A percentile compares a stretch with the other conserved stretches of the same genome.
These are phyloP conservation scores for Besnoitia besnoiti DNA, from an alignment of 169 alveolate genomes.

Conservation along the genomic window DNA sequence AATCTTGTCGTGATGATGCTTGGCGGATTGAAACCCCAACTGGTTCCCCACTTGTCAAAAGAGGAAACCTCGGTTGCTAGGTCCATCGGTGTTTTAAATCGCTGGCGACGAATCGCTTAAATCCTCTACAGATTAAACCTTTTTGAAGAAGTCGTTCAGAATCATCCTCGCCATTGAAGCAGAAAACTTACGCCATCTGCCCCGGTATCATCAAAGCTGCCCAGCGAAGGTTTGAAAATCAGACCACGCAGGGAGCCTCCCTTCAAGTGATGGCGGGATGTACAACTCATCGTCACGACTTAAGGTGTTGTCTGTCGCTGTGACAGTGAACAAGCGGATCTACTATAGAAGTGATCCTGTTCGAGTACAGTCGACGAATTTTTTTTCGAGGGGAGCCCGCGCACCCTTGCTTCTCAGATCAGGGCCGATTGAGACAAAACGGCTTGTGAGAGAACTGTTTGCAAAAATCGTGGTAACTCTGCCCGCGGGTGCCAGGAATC, in stretches of 20 bases:
- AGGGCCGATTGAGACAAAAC: conserved; percentile 22
- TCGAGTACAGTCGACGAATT: conserved; percentile 73
- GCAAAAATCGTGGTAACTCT: too few species aligned
- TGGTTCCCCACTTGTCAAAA: too few species aligned
- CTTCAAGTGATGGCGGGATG: conserved; percentile 68
- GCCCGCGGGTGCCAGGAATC: too few species aligned
- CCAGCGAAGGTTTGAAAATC: neutral
- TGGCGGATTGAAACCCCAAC: too few species aligned
- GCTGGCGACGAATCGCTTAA: neutral
- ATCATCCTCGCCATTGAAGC: conserved; percentile 63
- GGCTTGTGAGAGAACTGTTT: too few species aligned
- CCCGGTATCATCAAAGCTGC: conserved; percentile 69
- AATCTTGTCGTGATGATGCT: too few species aligned
- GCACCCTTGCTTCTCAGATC: neutral
- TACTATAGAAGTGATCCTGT: conserved; percentile 76
- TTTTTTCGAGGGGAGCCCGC: neutral
- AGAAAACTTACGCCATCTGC: conserved; percentile 34
- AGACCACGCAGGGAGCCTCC: conserved; percentile 56
- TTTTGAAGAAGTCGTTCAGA: conserved; percentile 78
- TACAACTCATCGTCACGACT: conserved; percentile 70
- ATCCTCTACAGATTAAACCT: neutral
- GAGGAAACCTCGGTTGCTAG: too few species aligned
- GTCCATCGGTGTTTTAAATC: too few species aligned
- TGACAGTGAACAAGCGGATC: conserved; percentile 70
- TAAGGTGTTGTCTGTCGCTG: conserved; percentile 73